Conservation (phyloP, 768 basidiomycete species). For the Podaxis carcinomalis region DNA sequence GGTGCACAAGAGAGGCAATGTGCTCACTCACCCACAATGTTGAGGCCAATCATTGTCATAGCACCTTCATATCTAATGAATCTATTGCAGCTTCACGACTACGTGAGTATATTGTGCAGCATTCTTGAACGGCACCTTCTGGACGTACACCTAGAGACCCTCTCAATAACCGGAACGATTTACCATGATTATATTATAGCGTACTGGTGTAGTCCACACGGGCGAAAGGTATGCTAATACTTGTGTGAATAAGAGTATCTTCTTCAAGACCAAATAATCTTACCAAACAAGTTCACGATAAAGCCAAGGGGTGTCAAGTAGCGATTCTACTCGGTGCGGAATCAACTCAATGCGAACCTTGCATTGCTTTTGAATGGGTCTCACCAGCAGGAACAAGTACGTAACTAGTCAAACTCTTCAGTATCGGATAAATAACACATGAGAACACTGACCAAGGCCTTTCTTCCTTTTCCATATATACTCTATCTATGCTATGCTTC, state of each 20-base stretch:
- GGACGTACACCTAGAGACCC: not conserved
- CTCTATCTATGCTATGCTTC: constrained; percentile 32
- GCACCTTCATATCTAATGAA: constrained; percentile 49
- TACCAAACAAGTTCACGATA: constrained; percentile 50
- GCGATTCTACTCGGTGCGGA: constrained; percentile 41
- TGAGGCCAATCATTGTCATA: constrained; percentile 49
- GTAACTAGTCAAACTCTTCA: constrained; percentile 22
- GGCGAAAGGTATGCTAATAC: constrained; percentile 36
- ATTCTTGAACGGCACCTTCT: not conserved
- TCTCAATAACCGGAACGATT: not conserved
- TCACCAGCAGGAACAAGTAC: constrained; percentile 37
- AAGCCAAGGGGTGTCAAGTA: constrained; percentile 61
- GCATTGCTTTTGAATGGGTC: constrained; percentile 5
- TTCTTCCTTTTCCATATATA: constrained; percentile 50
- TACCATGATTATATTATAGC: not conserved
- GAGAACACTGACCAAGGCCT: constrained; percentile 32
- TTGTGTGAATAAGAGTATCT: not conserved
- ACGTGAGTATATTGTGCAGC: not conserved
- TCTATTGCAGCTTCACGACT: constrained; percentile 29
- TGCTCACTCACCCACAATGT: constrained; percentile 32
- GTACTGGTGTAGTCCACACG: constrained; percentile 33
- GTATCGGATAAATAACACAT: not conserved
- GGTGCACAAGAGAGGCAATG: not conserved
- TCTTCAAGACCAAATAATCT: not conserved
- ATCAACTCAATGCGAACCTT: not conserved